Evolutionary conservation across 129 eudicot genomes (phyloP).

Genomic region (Flaveria robusta): DNA sequence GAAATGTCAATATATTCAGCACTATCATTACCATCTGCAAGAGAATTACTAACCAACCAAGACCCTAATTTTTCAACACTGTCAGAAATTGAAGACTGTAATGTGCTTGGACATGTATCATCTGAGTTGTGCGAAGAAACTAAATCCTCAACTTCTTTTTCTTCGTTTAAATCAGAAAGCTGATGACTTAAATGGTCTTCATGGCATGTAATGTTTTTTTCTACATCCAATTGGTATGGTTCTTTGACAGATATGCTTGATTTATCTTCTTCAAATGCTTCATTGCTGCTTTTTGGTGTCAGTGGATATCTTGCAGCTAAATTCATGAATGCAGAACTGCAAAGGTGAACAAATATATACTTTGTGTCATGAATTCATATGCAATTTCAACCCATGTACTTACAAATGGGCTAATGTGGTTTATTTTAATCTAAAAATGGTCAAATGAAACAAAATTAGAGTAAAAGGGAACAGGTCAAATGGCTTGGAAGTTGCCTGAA

Average conservation of each 20-base stretch:
- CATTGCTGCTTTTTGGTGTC: slow-evolving; percentile 38
- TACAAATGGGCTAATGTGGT: not conserved
- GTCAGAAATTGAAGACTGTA: slow-evolving; percentile 44
- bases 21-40: slow-evolving; percentile 31
- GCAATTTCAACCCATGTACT: not conserved
- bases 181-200: slow-evolving; percentile 37
- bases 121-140: slow-evolving; percentile 57
- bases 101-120: slow-evolving; percentile 36
- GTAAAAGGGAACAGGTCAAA: not conserved
- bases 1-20: slow-evolving; percentile 21
- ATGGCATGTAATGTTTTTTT: slow-evolving; percentile 49
- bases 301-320: slow-evolving; percentile 81
- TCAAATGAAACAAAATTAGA: not conserved
- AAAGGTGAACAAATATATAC: slow-evolving; percentile 28
- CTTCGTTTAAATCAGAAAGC: slow-evolving; percentile 38
- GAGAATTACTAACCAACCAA: slow-evolving; percentile 34
- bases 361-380: slow-evolving; percentile 11
- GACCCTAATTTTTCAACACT: slow-evolving; percentile 42
- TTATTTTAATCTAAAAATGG: not conserved
- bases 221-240: slow-evolving; percentile 48
- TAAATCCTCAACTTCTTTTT: slow-evolving; percentile 56
- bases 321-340: slow-evolving; percentile 96
- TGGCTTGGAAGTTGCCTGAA: not conserved
- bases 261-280: slow-evolving; percentile 38
- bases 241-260: slow-evolving; percentile 42